Percentiles rank a stretch among this genome's conserved stretches.
Evolutionary conservation across 352 stramenopile genomes (phyloP).

Genomic region (Phytophthora pseudosyringae): DNA sequence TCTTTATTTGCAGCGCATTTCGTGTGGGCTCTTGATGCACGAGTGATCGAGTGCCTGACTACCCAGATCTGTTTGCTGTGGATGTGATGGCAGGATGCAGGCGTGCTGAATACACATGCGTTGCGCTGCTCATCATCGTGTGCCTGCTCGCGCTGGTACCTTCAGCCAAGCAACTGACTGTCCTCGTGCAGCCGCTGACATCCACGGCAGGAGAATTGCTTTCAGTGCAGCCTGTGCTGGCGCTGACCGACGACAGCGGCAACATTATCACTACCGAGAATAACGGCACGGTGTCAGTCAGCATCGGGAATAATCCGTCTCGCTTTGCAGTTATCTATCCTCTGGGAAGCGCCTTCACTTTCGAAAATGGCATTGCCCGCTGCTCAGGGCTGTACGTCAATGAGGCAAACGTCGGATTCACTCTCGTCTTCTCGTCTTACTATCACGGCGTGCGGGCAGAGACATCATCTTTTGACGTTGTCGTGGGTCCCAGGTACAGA

Average conservation of each 20-base stretch:
- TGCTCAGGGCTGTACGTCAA: slow-evolving; percentile 82
- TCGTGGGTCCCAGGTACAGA: slow-evolving; percentile 62
- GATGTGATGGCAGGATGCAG: slow-evolving; percentile 38
- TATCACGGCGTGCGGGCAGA: slow-evolving; percentile 76
- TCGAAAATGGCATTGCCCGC: slow-evolving; percentile 78
- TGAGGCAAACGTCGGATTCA: slow-evolving; percentile 64
- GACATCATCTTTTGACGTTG: slow-evolving; percentile 73
- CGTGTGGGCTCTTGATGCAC: slow-evolving; percentile 22
- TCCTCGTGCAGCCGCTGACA: slow-evolving; percentile 73
- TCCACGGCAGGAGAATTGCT: slow-evolving; percentile 70
- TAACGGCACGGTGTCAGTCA: slow-evolving; percentile 57
- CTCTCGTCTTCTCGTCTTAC: slow-evolving; percentile 68
- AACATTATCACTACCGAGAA: slow-evolving; percentile 76
- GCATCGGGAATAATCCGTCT: slow-evolving; percentile 60
- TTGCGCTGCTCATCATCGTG: slow-evolving; percentile 12
- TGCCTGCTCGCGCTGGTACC: slow-evolving; percentile 4
- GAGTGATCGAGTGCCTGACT: slow-evolving; percentile 18
- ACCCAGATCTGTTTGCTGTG: slow-evolving; percentile 9
- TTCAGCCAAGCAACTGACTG: slow-evolving; percentile 48
- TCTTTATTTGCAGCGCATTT: slow-evolving; percentile 24
- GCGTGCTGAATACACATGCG: not conserved
- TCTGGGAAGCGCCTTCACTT: slow-evolving; percentile 53
- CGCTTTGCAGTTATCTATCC: slow-evolving; percentile 61
- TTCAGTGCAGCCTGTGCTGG: slow-evolving; percentile 65
- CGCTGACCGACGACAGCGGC: slow-evolving; percentile 76